Percentiles rank a stretch among this genome's conserved stretches.
phyloP scores from a whole-genome alignment of 768 basidiomycete species.

The Leccinum obscurum region DNA sequence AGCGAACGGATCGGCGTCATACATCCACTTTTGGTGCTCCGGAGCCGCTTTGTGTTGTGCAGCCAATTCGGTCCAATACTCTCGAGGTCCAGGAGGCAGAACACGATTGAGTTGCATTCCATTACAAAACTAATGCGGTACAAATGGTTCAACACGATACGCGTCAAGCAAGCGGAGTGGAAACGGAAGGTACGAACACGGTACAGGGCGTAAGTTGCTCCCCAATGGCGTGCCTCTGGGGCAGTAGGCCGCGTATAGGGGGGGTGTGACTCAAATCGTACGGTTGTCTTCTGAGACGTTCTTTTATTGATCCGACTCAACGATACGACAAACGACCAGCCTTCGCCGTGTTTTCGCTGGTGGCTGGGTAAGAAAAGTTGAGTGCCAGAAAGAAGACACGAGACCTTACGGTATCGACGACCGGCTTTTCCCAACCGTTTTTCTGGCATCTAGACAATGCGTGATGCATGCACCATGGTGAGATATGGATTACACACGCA shows the following conservation, averaged over 20 bases:
- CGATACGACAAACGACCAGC: conserved; percentile 66
- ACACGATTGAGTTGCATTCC: conserved; percentile 69
- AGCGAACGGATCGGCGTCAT: conserved; percentile 84
- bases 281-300: conserved; percentile 63
- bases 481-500: neutral
- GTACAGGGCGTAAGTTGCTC: conserved; percentile 83
- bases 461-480: neutral
- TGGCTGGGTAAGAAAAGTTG: conserved; percentile 11
- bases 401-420: conserved; percentile 65
- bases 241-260: conserved; percentile 64
- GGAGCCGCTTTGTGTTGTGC: conserved; percentile 66
- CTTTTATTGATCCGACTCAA: conserved; percentile 72
- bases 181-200: conserved; percentile 57
- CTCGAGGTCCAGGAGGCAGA: conserved; percentile 80
- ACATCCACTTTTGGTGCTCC: conserved; percentile 82
- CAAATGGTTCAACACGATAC: conserved; percentile 16
- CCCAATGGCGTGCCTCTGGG: conserved; percentile 88
- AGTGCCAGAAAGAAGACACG: neutral
- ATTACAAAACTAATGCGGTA: conserved; percentile 64
- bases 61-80: conserved; percentile 83
- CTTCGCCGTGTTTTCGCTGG: conserved; percentile 49
- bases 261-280: conserved; percentile 74
- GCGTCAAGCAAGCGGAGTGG: neutral
- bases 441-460: conserved; percentile 70
- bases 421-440: conserved; percentile 83